Conservation (phyloP, 2,329 filamentous ascomycete genomes). For the Biscogniauxia marginata region DNA sequence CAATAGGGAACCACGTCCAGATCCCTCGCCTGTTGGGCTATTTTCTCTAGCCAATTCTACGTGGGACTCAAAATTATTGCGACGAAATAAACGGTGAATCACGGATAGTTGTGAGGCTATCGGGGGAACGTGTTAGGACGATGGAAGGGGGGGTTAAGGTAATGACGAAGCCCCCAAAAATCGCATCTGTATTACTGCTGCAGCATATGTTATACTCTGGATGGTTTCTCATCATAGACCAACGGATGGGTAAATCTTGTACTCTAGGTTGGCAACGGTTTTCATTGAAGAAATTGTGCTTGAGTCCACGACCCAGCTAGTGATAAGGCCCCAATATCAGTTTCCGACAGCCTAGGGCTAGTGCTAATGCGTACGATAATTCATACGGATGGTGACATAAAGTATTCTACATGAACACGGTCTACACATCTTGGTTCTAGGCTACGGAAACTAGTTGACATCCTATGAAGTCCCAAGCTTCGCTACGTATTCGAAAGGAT, state of each 20-base stretch:
- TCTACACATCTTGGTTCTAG: too few relatives aligned
- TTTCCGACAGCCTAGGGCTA: neutral
- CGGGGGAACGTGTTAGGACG: constrained; percentile 17
- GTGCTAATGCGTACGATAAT: neutral
- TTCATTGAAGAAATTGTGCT: constrained; percentile 19
- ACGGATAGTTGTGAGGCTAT: constrained; percentile 12
- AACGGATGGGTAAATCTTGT: constrained; percentile 31
- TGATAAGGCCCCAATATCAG: constrained; percentile 1
- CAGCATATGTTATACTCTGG: constrained; percentile 29
- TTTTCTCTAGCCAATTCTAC: constrained; percentile 12
- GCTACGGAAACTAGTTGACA: too few relatives aligned
- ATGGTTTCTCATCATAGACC: constrained; percentile 32
- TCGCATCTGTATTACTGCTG: constrained; percentile 34
- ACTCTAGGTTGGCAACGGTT: constrained; percentile 35
- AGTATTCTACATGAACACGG: too few relatives aligned
- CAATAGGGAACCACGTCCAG: constrained; percentile 20
- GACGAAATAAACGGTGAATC: constrained; percentile 3
- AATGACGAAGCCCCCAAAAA: constrained; percentile 26
- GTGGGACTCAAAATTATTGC: constrained; percentile 11
- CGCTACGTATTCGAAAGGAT: too few relatives aligned
- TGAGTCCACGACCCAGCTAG: neutral
- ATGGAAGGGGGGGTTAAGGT: constrained; percentile 22
- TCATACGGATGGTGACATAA: neutral
- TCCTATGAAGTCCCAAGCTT: too few relatives aligned
- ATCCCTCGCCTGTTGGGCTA: constrained; percentile 15